These are phyloP conservation scores for Taxillus chinensis DNA, from an alignment of 164 flowering plant species.

Conservation along the genomic window DNA sequence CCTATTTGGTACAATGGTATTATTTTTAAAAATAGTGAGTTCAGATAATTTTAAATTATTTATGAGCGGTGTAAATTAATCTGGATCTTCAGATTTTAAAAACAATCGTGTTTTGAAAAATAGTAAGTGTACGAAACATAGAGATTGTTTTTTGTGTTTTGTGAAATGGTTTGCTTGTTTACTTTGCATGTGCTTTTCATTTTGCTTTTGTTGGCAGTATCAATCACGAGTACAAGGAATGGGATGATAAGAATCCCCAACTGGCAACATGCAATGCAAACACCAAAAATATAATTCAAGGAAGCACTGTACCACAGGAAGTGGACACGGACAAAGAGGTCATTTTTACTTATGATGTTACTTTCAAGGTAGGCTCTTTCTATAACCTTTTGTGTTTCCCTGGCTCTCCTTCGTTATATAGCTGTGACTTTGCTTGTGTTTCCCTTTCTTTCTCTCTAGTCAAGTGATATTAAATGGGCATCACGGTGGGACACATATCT, in stretches of 20 bases:
- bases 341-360: slow-evolving; percentile 60
- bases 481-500: slow-evolving; percentile 73
- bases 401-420: neutral
- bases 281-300: slow-evolving; percentile 58
- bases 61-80: too few species aligned
- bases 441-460: slow-evolving; percentile 13
- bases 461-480: slow-evolving; percentile 61
- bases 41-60: too few species aligned
- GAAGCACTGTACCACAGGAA: slow-evolving; percentile 64
- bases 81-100: too few species aligned
- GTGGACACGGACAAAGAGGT: slow-evolving; percentile 63
- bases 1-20: too few species aligned
- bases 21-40: too few species aligned
- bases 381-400: neutral
- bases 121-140: too few species aligned
- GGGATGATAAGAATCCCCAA: slow-evolving; percentile 88
- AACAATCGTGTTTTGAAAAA: too few species aligned
- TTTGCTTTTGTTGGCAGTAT: slow-evolving; percentile 40
- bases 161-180: neutral
- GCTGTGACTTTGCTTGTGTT: neutral
- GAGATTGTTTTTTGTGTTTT: neutral
- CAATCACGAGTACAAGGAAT: slow-evolving; percentile 78
- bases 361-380: slow-evolving; percentile 32
- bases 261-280: slow-evolving; percentile 65
- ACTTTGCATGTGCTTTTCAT: slow-evolving; percentile 5